These are phyloP conservation scores for Trypanosoma conorhini DNA, from an alignment of 208 protist species.

Conservation along the genomic window DNA sequence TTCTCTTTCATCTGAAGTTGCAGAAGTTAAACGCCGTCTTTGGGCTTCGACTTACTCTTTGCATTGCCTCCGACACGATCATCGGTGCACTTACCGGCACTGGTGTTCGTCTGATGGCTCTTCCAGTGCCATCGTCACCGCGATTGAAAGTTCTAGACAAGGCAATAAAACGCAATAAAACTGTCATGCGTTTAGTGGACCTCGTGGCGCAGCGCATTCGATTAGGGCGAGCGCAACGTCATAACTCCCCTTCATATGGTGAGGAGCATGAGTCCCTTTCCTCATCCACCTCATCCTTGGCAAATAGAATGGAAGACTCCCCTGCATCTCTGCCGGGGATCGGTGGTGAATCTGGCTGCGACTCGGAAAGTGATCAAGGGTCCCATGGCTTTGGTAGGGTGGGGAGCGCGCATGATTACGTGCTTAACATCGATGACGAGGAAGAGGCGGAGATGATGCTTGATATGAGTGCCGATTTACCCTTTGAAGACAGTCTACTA, in stretches of 20 bases:
- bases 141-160: slow-evolving; percentile 69
- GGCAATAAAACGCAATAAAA: slow-evolving; percentile 51
- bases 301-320: background rate
- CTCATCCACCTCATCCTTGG: background rate
- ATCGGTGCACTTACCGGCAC: slow-evolving; percentile 81
- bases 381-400: slow-evolving; percentile 14
- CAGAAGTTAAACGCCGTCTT: slow-evolving; percentile 88
- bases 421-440: slow-evolving; percentile 87
- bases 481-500: slow-evolving; percentile 73
- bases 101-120: slow-evolving; percentile 63
- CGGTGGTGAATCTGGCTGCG: slow-evolving; percentile 10
- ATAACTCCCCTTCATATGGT: background rate
- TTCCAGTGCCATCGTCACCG: slow-evolving; percentile 67
- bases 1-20: slow-evolving; percentile 85
- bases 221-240: background rate
- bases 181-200: slow-evolving; percentile 65
- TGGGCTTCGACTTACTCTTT: slow-evolving; percentile 72
- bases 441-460: slow-evolving; percentile 90
- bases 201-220: slow-evolving; percentile 51
- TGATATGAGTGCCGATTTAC: slow-evolving; percentile 55
- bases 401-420: slow-evolving; percentile 46
- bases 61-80: slow-evolving; percentile 67
- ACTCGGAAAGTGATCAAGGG: slow-evolving; percentile 27
- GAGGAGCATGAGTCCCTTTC: slow-evolving; percentile 1
- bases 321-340: slow-evolving; percentile 10